These are phyloP conservation scores for Deuterostichococcus epilithicus DNA, from an alignment of 139 green algal species.

Conservation along the genomic window DNA sequence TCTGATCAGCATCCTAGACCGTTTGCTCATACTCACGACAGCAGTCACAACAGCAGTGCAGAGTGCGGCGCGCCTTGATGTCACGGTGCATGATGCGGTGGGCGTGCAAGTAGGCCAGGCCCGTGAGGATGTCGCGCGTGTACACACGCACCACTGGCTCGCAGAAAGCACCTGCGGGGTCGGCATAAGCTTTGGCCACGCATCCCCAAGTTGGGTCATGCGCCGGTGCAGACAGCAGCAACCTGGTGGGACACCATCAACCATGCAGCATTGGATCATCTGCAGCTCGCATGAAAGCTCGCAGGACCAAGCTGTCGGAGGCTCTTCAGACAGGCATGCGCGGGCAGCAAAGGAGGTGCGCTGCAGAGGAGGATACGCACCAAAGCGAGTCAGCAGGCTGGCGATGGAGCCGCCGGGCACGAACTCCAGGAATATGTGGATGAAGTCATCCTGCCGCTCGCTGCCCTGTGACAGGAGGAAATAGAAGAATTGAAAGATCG, in stretches of 20 bases:
- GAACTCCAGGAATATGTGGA: conserved; percentile 99
- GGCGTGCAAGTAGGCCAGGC: conserved; percentile 91
- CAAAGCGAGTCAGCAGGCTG: conserved; percentile 83
- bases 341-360: too few relatives aligned
- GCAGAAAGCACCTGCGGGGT: conserved; percentile 38
- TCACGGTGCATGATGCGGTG: conserved; percentile 89
- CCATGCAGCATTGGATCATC: not conserved
- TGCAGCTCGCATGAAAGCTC: not conserved
- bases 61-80: conserved; percentile 70
- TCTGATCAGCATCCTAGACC: too few relatives aligned
- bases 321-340: not conserved
- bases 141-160: conserved; percentile 65
- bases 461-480: conserved; percentile 59
- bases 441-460: conserved; percentile 50
- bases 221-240: too few relatives aligned
- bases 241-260: too few relatives aligned
- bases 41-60: too few relatives aligned
- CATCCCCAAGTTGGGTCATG: too few relatives aligned
- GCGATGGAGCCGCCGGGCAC: conserved; percentile 91
- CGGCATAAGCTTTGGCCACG: too few relatives aligned
- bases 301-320: not conserved
- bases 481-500: too few relatives aligned
- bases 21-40: not conserved
- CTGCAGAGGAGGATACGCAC: conserved; percentile 8
- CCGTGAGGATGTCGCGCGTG: conserved; percentile 70